phyloP scores from a whole-genome alignment of 441 rosid species.

The Pelargonium australe region DNA sequence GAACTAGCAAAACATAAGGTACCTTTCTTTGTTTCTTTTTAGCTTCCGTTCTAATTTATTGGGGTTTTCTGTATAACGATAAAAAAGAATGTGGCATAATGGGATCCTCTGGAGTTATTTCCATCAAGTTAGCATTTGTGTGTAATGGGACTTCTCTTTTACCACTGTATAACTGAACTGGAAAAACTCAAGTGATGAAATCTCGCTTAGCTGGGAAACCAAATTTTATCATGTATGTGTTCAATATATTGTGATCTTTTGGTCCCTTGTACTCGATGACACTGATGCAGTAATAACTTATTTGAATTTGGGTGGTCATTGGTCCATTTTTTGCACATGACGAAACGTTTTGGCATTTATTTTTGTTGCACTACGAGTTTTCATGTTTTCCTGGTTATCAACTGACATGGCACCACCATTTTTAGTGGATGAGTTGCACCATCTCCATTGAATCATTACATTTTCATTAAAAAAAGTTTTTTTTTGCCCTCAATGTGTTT shows the following conservation, averaged over 20 bases:
- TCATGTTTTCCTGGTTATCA: neutral
- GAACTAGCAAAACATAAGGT: slow-evolving; percentile 73
- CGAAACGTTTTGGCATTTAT: neutral
- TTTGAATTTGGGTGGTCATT: neutral
- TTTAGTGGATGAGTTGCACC: neutral
- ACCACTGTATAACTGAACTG: neutral
- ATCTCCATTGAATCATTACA: neutral
- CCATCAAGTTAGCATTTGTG: neutral
- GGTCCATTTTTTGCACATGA: neutral
- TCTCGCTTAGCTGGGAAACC: neutral
- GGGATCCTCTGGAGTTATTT: neutral
- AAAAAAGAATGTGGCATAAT: neutral
- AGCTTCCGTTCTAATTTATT: neutral
- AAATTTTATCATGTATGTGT: neutral
- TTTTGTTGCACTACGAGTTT: neutral
- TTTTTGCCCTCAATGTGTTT: neutral
- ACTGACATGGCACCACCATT: neutral
- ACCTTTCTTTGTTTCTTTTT: slow-evolving; percentile 17
- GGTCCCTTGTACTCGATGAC: neutral
- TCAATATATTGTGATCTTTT: neutral
- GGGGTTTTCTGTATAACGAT: neutral
- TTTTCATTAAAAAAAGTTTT: no score
- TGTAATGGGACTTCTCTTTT: neutral
- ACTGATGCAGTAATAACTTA: neutral
- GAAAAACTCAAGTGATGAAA: neutral